Evolutionary conservation across 1,284 basidiomycete species (phyloP), one percentile per base, ranked within the genome.

Genomic region (Singerocomus inundabilis): DNA sequence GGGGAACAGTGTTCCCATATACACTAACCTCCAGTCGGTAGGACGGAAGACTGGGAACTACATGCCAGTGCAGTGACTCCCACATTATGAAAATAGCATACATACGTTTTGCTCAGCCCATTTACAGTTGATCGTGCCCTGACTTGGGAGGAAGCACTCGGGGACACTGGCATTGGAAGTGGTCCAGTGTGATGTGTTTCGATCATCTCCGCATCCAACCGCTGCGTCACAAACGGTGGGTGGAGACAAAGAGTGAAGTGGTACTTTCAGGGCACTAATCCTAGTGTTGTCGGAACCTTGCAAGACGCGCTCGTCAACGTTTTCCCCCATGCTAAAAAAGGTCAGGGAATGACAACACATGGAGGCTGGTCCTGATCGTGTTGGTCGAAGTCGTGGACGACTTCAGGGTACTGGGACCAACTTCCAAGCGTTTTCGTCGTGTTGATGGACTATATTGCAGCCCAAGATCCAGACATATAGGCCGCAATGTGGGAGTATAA

Each of bases 311-410:
- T 30, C 37, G 25, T 44, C 28, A 28, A 30, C 26, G 30, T 5
- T 29, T 31, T 8, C 29, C 18, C 35, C 35, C 13, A 18, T 12
- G 12, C 38, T 30, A 24, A 24, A 13, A 35, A 28, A 18, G 13
- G 12, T 41, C 12, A 38, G 35, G 18, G 3, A 26, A 12, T 21
- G 28, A 38, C 8, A n/a, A 18, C 4, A 37, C 39, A 25, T 41
- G 54, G 54, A 40, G 25, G 30, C 13, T 29, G 49, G 42, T 37
- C 36, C 24, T 54, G 54, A 47, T 51, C 41, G 10, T 55, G 46
- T 21, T 32, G 35, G 43, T 40, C 12, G 12, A 4, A 30, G 59
- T 28, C 21, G 30, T 33, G 35, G 9, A 35, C 26, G 18, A 32
- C 18, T 41, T 11, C 30, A 44, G 44, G 32, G 37, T 33, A 24